Base-by-base conservation (phyloP, 495 filamentous ascomycete genomes). In the Barbatosphaeria neglecta region DNA sequence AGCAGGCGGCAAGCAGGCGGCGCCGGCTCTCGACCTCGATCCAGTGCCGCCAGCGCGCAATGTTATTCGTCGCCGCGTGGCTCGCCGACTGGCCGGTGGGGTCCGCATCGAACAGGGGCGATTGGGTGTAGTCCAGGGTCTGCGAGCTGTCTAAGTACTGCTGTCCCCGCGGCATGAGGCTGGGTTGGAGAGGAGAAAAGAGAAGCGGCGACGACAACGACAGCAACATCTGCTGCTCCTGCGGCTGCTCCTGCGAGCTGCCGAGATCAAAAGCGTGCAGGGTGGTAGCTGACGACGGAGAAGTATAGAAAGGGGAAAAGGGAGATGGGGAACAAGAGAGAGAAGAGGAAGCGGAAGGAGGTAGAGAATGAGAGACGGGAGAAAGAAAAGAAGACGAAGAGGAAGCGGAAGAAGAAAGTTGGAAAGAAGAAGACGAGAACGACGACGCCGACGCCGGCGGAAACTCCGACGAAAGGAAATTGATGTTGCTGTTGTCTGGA, bases 1-100 rank as follows among this genome's bases (percentile, higher is more conserved):
- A 69, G 57, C 69, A 78, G 9, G 62, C 64, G 38, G 66, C 61
- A 16, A 74, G 55, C 42, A 77, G 64, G 28, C 75, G 67, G n/a
- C 68, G 69, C 50, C 56, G 61, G 19, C 67, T 61, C 51, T 78
- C 75, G 20, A 54, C 51, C 35, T 69, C 56, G 33, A 74, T 50
- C 73, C 74, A 78, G 55, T 54, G 52, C 3, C 50, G 58, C 74
- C 74, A 78, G 37, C 60, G 56, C 38, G 59, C 54, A 8, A 64
- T 50, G 40, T 53, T 37, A n/a, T 50, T 50, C n/a, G 54, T 37
- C n/a, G n/a, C n/a, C n/a, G 22, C 60, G 57, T 19, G 39, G 15
- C 20, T 22, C n/a, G n/a, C n/a, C n/a, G n/a, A 11, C 38, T 20
- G 38, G 11, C 3, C 17, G 38, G 39, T n/a, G 8, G 55, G 46